Conservation (phyloP, 2,329 filamentous ascomycete genomes). For the Pseudogymnoascus sp. region DNA sequence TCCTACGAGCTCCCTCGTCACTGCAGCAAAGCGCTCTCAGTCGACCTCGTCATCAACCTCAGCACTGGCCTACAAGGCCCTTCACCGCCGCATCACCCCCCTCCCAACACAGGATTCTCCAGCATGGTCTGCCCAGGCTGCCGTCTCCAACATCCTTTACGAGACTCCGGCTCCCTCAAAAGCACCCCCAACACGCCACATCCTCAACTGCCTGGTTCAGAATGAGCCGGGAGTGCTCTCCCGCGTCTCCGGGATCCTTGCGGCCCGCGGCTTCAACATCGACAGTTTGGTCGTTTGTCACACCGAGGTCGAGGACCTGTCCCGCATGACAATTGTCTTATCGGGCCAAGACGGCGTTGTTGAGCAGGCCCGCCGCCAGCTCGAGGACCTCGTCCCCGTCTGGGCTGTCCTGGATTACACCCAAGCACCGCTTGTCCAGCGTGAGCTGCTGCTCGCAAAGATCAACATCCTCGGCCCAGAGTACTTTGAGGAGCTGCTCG, state of each 20-base stretch:
- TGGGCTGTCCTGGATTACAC: conserved; percentile 99
- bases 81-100: conserved; percentile 82
- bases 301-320: conserved; percentile 93
- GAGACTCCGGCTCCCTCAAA: conserved; percentile 83
- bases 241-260: conserved; percentile 90
- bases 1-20: conserved; percentile 19
- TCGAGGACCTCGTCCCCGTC: conserved; percentile 94
- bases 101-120: conserved; percentile 70
- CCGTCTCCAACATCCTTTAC: conserved; percentile 97
- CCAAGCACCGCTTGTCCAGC: conserved; percentile 82
- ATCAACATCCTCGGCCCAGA: conserved; percentile 94
- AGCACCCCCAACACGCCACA: conserved; percentile 82
- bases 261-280: conserved; percentile 96
- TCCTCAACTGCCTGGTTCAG: conserved; percentile 97
- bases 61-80: conserved; percentile 92
- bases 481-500: conserved; percentile 94
- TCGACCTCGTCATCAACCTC: conserved; percentile 70
- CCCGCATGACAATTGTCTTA: conserved; percentile 97
- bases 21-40: conserved; percentile 28
- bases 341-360: conserved; percentile 95
- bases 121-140: conserved; percentile 84
- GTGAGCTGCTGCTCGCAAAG: conserved; percentile 91
- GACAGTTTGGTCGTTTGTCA: conserved; percentile 96
- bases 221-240: conserved; percentile 98
- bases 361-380: conserved; percentile 88